phyloP scores from a whole-genome alignment of 2,329 filamentous ascomycete genomes.

The Fusarium nurragi region DNA sequence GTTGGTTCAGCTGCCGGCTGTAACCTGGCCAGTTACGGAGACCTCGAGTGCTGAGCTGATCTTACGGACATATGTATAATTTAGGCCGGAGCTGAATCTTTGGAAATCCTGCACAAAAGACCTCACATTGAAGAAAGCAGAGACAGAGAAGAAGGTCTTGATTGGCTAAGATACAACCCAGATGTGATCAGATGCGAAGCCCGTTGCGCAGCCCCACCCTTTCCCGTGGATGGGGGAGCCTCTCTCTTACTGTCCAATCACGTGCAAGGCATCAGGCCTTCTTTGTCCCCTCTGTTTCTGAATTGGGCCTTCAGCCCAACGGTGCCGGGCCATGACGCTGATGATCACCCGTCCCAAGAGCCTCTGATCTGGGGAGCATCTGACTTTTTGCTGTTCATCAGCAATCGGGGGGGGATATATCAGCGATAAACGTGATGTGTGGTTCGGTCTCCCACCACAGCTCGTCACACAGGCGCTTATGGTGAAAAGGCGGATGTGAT shows the following conservation, averaged over 20 bases:
- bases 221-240: slow-evolving; percentile 27
- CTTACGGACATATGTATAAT: slow-evolving; percentile 12
- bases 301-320: slow-evolving; percentile 22
- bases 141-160: slow-evolving; percentile 12
- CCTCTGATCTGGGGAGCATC: slow-evolving; percentile 32
- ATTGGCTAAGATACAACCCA: slow-evolving; percentile 22
- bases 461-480: slow-evolving; percentile 36
- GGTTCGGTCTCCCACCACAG: slow-evolving; percentile 15
- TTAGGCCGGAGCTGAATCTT: slow-evolving; percentile 23
- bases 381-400: slow-evolving; percentile 24
- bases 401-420: not conserved
- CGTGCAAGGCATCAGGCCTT: not conserved
- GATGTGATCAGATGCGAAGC: slow-evolving; percentile 38
- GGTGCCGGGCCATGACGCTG: slow-evolving; percentile 25
- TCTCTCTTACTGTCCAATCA: slow-evolving; percentile 26
- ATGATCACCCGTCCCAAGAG: slow-evolving; percentile 38
- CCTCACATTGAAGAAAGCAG: slow-evolving; percentile 19
- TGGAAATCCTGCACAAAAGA: slow-evolving; percentile 14
- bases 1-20: slow-evolving; percentile 29
- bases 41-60: slow-evolving; percentile 11
- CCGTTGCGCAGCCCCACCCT: slow-evolving; percentile 32
- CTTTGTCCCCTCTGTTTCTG: slow-evolving; percentile 9
- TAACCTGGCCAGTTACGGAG: slow-evolving; percentile 20
- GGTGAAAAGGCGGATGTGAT: slow-evolving; percentile 19
- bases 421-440: slow-evolving; percentile 18